Evolutionary conservation across 306 rosid genomes (phyloP).

Genomic region (Dryas octopetala): DNA sequence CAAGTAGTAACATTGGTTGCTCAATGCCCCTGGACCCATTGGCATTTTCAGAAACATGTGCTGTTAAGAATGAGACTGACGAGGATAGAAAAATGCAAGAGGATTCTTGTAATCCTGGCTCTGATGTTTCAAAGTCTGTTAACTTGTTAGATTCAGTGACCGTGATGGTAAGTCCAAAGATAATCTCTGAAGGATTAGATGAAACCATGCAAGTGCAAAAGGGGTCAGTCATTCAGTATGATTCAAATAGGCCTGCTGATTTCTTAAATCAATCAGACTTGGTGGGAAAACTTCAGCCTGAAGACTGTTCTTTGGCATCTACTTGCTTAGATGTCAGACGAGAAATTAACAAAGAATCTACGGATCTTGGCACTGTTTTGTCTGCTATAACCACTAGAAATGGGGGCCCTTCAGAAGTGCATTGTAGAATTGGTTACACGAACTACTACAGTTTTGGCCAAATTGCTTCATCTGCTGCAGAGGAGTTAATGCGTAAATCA

Average conservation of each 20-base stretch:
- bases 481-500: slow-evolving; percentile 56
- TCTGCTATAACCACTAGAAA: slow-evolving; percentile 29
- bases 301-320: slow-evolving; percentile 44
- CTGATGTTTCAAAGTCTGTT: slow-evolving; percentile 40
- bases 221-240: slow-evolving; percentile 36
- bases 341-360: slow-evolving; percentile 35
- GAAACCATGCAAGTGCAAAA: slow-evolving; percentile 41
- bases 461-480: slow-evolving; percentile 65
- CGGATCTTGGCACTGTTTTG: slow-evolving; percentile 30
- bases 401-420: slow-evolving; percentile 31
- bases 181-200: slow-evolving; percentile 58
- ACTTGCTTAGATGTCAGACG: slow-evolving; percentile 39
- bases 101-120: slow-evolving; percentile 34
- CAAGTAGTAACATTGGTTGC: slow-evolving; percentile 30
- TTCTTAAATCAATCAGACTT: slow-evolving; percentile 42
- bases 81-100: slow-evolving; percentile 41
- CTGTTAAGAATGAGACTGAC: slow-evolving; percentile 43
- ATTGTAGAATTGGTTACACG: slow-evolving; percentile 43
- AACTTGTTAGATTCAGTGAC: slow-evolving; percentile 39
- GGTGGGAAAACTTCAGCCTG: slow-evolving; percentile 31
- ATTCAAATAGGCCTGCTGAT: slow-evolving; percentile 40
- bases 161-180: slow-evolving; percentile 46
- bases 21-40: slow-evolving; percentile 31
- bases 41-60: slow-evolving; percentile 37
- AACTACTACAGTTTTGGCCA: slow-evolving; percentile 78